Conservation (phyloP, 768 basidiomycete genomes). For the Rubroboletus satanas region DNA sequence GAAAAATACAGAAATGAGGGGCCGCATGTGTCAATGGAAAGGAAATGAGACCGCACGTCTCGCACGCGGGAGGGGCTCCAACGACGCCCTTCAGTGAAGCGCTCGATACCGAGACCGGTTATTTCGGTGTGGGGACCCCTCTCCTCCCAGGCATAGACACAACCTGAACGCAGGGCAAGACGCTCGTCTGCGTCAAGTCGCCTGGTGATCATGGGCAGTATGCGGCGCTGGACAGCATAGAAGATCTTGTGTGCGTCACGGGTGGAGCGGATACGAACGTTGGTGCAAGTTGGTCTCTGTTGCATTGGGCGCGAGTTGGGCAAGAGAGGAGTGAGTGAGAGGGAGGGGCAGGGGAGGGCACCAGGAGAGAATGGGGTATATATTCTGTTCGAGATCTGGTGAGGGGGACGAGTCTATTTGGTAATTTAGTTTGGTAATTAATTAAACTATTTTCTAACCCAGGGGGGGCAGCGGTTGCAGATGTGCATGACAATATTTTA, state of each 20-base stretch:
- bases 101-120: conserved; percentile 76
- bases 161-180: conserved; percentile 43
- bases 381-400: conserved; percentile 32
- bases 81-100: conserved; percentile 78
- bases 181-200: conserved; percentile 77
- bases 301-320: conserved; percentile 42
- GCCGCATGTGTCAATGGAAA: background rate
- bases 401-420: conserved; percentile 25
- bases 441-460: conserved; percentile 34
- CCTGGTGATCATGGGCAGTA: conserved; percentile 69
- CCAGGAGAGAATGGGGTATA: conserved; percentile 28
- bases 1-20: conserved; percentile 16
- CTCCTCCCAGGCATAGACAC: conserved; percentile 68
- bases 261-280: conserved; percentile 71
- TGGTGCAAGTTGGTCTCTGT: conserved; percentile 61
- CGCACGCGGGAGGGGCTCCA: conserved; percentile 84
- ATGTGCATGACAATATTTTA: conserved; percentile 21
- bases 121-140: conserved; percentile 69
- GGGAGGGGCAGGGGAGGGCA: conserved; percentile 8
- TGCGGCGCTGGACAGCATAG: conserved; percentile 59
- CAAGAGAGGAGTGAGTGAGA: conserved; percentile 13
- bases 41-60: conserved; percentile 50
- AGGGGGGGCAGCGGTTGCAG: conserved; percentile 15
- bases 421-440: conserved; percentile 35
- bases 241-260: conserved; percentile 81